A percentile compares a stretch with the other conserved stretches of the same genome.
Evolutionary conservation across 2,329 filamentous ascomycete species (phyloP).

Genomic region (Alternaria consortialis): DNA sequence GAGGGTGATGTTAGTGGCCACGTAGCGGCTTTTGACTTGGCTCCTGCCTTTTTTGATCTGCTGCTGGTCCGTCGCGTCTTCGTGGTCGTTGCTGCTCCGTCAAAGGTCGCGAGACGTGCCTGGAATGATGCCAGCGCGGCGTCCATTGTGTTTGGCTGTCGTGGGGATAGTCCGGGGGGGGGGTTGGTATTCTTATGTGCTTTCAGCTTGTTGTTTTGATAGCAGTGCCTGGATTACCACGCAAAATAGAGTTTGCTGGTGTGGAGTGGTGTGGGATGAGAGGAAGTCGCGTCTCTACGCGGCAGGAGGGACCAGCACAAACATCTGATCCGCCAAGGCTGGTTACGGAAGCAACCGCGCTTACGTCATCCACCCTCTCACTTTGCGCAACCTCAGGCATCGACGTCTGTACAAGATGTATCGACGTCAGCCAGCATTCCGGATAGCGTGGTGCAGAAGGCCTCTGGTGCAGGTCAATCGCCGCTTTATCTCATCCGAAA

Average conservation of each 20-base stretch:
- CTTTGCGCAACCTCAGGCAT: conserved; percentile 34
- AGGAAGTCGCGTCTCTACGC: conserved; percentile 23
- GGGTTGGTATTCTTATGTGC: not conserved
- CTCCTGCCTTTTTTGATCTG: conserved; percentile 63
- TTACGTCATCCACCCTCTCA: conserved; percentile 36
- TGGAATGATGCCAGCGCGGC: conserved; percentile 69
- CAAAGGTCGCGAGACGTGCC: conserved; percentile 83
- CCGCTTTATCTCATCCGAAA: conserved; percentile 39
- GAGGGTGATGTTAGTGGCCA: conserved; percentile 83
- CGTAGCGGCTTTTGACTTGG: conserved; percentile 48
- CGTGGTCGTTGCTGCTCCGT: conserved; percentile 65
- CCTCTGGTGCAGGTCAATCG: conserved; percentile 34
- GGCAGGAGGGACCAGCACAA: conserved; percentile 16
- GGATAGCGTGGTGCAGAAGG: conserved; percentile 40
- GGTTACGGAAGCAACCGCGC: conserved; percentile 22
- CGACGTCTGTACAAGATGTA: conserved; percentile 40
- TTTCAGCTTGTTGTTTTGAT: conserved; percentile 1
- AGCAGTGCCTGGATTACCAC: not conserved
- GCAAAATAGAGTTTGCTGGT: conserved; percentile 7
- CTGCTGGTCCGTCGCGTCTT: conserved; percentile 76
- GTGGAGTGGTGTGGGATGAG: conserved; percentile 13
- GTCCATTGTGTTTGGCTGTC: conserved; percentile 34
- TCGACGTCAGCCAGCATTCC: conserved; percentile 40
- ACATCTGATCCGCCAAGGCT: conserved; percentile 22
- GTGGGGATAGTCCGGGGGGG: not conserved